phyloP scores from a whole-genome alignment of 1,139 yeast genomes.

The Sporopachydermia cereana region DNA sequence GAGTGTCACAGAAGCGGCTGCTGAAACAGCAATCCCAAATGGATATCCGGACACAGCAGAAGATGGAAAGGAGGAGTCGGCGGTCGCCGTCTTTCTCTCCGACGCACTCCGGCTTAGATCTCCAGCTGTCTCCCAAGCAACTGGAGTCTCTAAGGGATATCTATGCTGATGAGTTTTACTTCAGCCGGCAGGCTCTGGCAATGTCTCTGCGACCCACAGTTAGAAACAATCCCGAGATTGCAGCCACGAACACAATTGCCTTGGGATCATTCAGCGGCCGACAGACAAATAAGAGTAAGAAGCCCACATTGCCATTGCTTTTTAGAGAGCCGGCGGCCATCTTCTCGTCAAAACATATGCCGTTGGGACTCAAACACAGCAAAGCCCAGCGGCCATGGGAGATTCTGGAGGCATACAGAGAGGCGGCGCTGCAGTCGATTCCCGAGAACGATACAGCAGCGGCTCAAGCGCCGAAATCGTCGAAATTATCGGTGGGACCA shows the following conservation, averaged over 20 bases:
- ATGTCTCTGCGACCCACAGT: background rate
- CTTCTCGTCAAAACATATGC: background rate
- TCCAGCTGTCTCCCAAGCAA: conserved; percentile 1
- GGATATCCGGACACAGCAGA: no score
- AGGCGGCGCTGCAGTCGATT: background rate
- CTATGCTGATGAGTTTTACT: conserved; percentile 3
- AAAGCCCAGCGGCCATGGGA: background rate
- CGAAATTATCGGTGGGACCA: background rate
- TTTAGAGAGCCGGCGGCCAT: background rate
- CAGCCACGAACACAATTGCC: background rate
- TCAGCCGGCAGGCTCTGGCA: background rate
- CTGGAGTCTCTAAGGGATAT: background rate
- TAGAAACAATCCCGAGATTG: background rate
- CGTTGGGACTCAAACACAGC: background rate
- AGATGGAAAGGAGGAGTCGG: no score
- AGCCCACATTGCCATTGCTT: background rate
- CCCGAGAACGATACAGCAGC: no score
- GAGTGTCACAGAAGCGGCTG: background rate
- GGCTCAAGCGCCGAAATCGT: background rate
- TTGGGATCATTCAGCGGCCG: background rate
- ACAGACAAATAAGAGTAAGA: background rate
- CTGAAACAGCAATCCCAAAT: background rate
- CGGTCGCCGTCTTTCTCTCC: background rate
- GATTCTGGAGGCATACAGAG: background rate
- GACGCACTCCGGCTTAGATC: background rate